phyloP scores from a whole-genome alignment of 1,139 yeast species.

The Blastobotrys persicus region DNA sequence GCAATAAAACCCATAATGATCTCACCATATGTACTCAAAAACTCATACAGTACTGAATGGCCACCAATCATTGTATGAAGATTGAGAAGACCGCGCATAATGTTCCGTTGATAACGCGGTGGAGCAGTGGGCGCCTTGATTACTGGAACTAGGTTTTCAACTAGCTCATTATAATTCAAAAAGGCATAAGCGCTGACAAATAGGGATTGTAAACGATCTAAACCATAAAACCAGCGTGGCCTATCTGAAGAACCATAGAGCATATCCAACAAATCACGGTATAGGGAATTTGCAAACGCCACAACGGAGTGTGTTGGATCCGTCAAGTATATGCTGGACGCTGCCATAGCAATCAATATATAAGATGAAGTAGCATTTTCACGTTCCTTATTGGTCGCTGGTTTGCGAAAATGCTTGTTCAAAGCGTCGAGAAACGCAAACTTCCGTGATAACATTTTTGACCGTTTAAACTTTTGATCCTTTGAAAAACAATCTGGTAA shows the following conservation, averaged over 20 bases:
- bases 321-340: slow-evolving; percentile 37
- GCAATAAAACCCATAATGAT: slow-evolving; percentile 19
- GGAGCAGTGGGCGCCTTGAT: slow-evolving; percentile 18
- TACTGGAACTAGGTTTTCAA: slow-evolving; percentile 22
- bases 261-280: slow-evolving; percentile 30
- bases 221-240: slow-evolving; percentile 19
- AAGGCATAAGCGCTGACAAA: slow-evolving; percentile 25
- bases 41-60: slow-evolving; percentile 12
- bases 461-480: slow-evolving; percentile 2
- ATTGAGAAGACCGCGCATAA: slow-evolving; percentile 24
- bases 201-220: slow-evolving; percentile 28
- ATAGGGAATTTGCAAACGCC: slow-evolving; percentile 45
- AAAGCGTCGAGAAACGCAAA: slow-evolving; percentile 3
- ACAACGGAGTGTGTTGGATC: slow-evolving; percentile 50
- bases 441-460: slow-evolving; percentile 1
- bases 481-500: slow-evolving; percentile 29
- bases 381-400: slow-evolving; percentile 1
- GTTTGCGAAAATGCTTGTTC: neutral
- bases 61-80: slow-evolving; percentile 24
- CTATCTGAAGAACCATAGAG: slow-evolving; percentile 31
- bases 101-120: slow-evolving; percentile 22
- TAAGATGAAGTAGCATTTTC: slow-evolving; percentile 10
- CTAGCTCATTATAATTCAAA: slow-evolving; percentile 18
- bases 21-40: slow-evolving; percentile 17
- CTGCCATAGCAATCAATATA: slow-evolving; percentile 17